Conservation (phyloP, 495 filamentous ascomycete species). For the Cryomyces minteri region DNA sequence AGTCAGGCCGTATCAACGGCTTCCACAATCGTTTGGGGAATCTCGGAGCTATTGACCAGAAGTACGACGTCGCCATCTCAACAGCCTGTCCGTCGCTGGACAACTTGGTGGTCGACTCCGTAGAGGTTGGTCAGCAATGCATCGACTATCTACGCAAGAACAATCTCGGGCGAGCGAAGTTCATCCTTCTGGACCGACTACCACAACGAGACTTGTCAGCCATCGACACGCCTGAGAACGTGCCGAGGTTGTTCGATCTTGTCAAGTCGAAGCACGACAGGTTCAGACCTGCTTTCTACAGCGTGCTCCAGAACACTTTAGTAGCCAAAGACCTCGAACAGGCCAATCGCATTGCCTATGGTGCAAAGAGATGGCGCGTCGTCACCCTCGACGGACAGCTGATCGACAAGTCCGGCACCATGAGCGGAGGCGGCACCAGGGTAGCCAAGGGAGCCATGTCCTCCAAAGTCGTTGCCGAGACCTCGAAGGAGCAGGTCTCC, state of each 20-base stretch:
- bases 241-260: slow-evolving; percentile 81
- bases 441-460: slow-evolving; percentile 88
- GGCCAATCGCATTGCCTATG: slow-evolving; percentile 91
- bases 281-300: slow-evolving; percentile 87
- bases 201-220: slow-evolving; percentile 51
- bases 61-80: slow-evolving; percentile 91
- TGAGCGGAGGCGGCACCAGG: slow-evolving; percentile 87
- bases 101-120: slow-evolving; percentile 88
- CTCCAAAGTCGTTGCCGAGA: slow-evolving; percentile 73
- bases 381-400: slow-evolving; percentile 89
- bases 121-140: slow-evolving; percentile 89
- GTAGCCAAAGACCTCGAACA: slow-evolving; percentile 86
- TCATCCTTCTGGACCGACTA: slow-evolving; percentile 84
- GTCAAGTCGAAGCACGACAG: slow-evolving; percentile 74
- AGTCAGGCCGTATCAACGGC: slow-evolving; percentile 88
- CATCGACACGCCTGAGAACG: slow-evolving; percentile 79
- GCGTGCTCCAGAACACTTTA: slow-evolving; percentile 78
- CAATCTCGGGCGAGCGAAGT: slow-evolving; percentile 90
- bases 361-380: slow-evolving; percentile 80
- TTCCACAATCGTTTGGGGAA: slow-evolving; percentile 94
- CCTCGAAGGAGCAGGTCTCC: slow-evolving; percentile 66
- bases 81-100: slow-evolving; percentile 84
- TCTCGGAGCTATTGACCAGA: slow-evolving; percentile 83
- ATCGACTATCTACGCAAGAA: slow-evolving; percentile 96
- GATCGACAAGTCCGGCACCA: slow-evolving; percentile 93